Conservation (phyloP, 192 early-diverging fungal genomes). For the Coemansia umbellata region DNA sequence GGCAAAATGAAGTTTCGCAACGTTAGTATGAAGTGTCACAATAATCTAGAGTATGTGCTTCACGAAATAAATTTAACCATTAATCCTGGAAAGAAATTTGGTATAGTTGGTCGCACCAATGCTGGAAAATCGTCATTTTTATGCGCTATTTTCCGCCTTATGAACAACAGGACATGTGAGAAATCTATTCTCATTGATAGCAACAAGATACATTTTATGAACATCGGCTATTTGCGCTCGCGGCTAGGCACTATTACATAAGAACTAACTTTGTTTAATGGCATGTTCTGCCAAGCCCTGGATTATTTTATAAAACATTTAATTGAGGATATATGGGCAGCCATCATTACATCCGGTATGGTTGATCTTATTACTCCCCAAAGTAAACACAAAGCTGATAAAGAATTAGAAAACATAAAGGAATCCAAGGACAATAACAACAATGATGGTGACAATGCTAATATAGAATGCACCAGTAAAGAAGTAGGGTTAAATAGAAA, state of each 20-base stretch:
- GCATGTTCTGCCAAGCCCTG: slow-evolving; percentile 69
- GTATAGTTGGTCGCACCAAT: slow-evolving; percentile 54
- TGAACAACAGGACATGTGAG: slow-evolving; percentile 51
- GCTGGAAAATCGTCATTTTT: slow-evolving; percentile 62
- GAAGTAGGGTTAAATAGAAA: background rate
- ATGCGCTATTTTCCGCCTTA: slow-evolving; percentile 56
- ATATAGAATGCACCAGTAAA: background rate
- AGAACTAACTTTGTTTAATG: slow-evolving; percentile 64
- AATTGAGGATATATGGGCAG: slow-evolving; percentile 65
- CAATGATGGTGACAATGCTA: background rate
- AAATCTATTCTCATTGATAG: slow-evolving; percentile 70
- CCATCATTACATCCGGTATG: slow-evolving; percentile 35
- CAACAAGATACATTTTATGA: slow-evolving; percentile 67
- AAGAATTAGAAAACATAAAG: too few species aligned
- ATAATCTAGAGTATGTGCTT: slow-evolving; percentile 23
- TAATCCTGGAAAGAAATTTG: slow-evolving; percentile 57
- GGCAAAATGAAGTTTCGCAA: slow-evolving; percentile 29
- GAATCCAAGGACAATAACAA: background rate
- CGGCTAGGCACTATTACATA: slow-evolving; percentile 55
- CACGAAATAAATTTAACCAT: slow-evolving; percentile 48
- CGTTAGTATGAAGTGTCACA: slow-evolving; percentile 18
- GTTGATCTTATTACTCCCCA: background rate
- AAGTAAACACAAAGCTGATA: background rate
- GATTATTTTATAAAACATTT: slow-evolving; percentile 70
- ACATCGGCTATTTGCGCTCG: slow-evolving; percentile 58